Evolutionary conservation across 2,329 filamentous ascomycete genomes (phyloP).

Genomic region (Sarocladiaceae sp.): DNA sequence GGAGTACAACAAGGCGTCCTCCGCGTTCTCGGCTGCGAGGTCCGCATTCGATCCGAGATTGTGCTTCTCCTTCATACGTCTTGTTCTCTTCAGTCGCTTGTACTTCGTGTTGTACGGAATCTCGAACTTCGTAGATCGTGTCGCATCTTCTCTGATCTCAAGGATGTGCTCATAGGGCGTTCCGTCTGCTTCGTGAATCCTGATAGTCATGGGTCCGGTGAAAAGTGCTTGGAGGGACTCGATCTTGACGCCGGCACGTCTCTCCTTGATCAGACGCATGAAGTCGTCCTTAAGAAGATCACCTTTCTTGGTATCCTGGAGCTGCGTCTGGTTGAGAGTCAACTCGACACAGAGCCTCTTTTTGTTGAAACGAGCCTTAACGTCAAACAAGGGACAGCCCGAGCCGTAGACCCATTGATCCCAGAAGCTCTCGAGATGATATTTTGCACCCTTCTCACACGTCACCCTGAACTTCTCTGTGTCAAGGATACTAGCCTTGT

Average conservation of each 20-base stretch:
- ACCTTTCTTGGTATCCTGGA: slow-evolving; percentile 30
- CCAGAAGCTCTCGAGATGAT: slow-evolving; percentile 85
- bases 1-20: slow-evolving; percentile 83
- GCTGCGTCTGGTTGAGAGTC: slow-evolving; percentile 67
- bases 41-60: slow-evolving; percentile 52
- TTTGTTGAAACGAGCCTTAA: slow-evolving; percentile 91
- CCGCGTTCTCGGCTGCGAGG: slow-evolving; percentile 50
- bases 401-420: slow-evolving; percentile 85
- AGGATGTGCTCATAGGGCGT: slow-evolving; percentile 98
- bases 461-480: slow-evolving; percentile 70
- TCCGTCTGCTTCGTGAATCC: slow-evolving; percentile 96
- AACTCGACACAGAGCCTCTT: slow-evolving; percentile 94
- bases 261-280: slow-evolving; percentile 77
- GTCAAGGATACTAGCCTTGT: slow-evolving; percentile 66
- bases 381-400: slow-evolving; percentile 81
- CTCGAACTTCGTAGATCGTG: slow-evolving; percentile 71
- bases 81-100: slow-evolving; percentile 87
- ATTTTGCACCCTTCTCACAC: slow-evolving; percentile 84
- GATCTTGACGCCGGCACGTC: slow-evolving; percentile 60
- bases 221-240: slow-evolving; percentile 73
- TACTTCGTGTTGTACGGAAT: slow-evolving; percentile 99
- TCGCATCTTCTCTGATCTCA: slow-evolving; percentile 81
- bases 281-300: slow-evolving; percentile 68
- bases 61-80: slow-evolving; percentile 71
- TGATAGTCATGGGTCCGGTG: slow-evolving; percentile 93